Evolutionary conservation across 1,284 basidiomycete species (phyloP).

Genomic region (Bjerkandera adusta): DNA sequence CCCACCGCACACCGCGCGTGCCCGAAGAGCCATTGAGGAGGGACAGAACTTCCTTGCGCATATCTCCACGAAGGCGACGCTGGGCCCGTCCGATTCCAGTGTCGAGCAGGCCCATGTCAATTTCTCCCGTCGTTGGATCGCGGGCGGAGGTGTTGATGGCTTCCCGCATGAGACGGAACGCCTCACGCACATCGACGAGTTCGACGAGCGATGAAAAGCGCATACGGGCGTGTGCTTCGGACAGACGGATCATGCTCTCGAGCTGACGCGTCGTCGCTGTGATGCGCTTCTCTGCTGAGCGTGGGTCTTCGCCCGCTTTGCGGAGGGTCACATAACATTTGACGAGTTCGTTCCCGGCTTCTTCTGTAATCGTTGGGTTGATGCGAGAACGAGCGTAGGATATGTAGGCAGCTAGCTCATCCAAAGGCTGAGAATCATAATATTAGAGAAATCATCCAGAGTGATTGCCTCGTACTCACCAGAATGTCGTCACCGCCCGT

Average conservation of each 20-base stretch:
- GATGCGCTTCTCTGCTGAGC: slow-evolving; percentile 81
- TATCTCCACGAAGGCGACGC: slow-evolving; percentile 79
- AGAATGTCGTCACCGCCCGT: slow-evolving; percentile 71
- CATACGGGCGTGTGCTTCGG: slow-evolving; percentile 97
- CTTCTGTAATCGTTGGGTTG: slow-evolving; percentile 86
- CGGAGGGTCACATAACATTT: slow-evolving; percentile 92
- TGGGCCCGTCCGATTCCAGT: slow-evolving; percentile 89
- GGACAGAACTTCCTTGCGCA: slow-evolving; percentile 74
- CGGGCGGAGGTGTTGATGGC: slow-evolving; percentile 93
- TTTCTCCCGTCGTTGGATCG: slow-evolving; percentile 93
- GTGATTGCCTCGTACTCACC: slow-evolving; percentile 44
- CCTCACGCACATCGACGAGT: slow-evolving; percentile 86
- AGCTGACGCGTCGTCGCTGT: slow-evolving; percentile 98
- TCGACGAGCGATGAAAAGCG: slow-evolving; percentile 86
- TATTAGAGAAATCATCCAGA: background rate
- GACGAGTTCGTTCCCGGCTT: slow-evolving; percentile 84
- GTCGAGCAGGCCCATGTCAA: slow-evolving; percentile 95
- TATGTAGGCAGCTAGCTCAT: slow-evolving; percentile 92
- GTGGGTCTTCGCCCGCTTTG: slow-evolving; percentile 87
- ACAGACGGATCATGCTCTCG: slow-evolving; percentile 97
- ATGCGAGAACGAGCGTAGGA: slow-evolving; percentile 91
- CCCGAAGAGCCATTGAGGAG: slow-evolving; percentile 63
- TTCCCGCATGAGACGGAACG: slow-evolving; percentile 90
- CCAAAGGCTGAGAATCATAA: slow-evolving; percentile 67
- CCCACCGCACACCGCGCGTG: slow-evolving; percentile 73